A percentile compares a stretch with the other conserved stretches of the same genome.
phyloP scores from a whole-genome alignment of 345 rosid species.

The Carallia brachiata region DNA sequence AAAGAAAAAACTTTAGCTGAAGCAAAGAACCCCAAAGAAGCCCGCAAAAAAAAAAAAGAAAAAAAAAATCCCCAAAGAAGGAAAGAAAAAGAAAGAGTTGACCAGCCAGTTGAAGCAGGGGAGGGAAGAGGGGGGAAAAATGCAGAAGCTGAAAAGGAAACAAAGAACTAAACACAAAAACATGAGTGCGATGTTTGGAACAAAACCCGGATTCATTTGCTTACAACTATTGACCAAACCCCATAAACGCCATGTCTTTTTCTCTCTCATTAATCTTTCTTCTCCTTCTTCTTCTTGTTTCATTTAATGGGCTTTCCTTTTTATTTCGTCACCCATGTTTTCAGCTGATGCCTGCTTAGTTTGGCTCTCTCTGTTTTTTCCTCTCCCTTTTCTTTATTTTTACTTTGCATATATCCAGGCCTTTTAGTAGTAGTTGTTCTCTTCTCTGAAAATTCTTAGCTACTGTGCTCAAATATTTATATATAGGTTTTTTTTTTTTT shows the following conservation, averaged over 20 bases:
- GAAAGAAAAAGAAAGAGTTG: too few species aligned
- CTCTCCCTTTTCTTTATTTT: neutral
- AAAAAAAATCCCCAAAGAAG: neutral
- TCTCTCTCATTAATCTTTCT: neutral
- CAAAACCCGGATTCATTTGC: neutral
- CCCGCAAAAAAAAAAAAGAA: neutral
- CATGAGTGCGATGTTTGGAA: conserved; percentile 20
- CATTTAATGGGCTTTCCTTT: neutral
- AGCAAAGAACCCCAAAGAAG: too few species aligned
- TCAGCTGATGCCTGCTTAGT: neutral
- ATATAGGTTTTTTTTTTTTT: neutral
- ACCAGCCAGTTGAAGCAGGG: neutral
- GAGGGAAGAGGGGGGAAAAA: too few species aligned
- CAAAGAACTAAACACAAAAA: neutral
- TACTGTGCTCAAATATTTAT: too few species aligned
- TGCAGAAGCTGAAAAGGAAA: neutral
- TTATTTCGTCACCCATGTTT: conserved; percentile 6
- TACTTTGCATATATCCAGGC: neutral
- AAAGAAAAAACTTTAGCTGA: too few species aligned
- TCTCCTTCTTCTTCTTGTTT: neutral
- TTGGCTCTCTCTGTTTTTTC: neutral
- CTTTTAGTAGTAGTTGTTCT: too few species aligned
- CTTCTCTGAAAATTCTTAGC: too few species aligned
- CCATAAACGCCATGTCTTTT: neutral
- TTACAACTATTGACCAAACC: neutral